A percentile compares a stretch with the other conserved stretches of the same genome.
Evolutionary conservation across 345 rosid genomes (phyloP).

Genomic region (Triadica sebifera): DNA sequence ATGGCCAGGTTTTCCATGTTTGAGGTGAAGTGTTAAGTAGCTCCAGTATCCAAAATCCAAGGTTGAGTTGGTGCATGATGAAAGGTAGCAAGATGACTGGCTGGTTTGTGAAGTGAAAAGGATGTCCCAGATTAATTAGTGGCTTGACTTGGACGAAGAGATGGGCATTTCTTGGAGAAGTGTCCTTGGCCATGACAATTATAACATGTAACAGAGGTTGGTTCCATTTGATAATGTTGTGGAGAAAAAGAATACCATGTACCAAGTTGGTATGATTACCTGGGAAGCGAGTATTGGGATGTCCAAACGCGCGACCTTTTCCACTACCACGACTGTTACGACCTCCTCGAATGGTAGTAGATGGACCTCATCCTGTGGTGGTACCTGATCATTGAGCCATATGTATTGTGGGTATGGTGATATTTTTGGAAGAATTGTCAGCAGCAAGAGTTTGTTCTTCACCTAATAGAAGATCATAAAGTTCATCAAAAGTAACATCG

Average conservation of each 20-base stretch:
- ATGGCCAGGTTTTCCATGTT: too few relatives aligned
- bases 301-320: too few relatives aligned
- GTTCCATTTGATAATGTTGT: too few relatives aligned
- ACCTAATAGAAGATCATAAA: too few relatives aligned
- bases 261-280: not conserved
- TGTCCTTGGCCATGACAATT: not conserved
- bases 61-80: not conserved
- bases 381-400: not conserved
- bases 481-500: too few relatives aligned
- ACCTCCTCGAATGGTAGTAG: too few relatives aligned
- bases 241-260: too few relatives aligned
- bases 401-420: not conserved
- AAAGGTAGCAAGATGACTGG: not conserved
- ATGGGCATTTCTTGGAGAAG: not conserved
- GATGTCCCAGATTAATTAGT: not conserved
- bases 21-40: too few relatives aligned
- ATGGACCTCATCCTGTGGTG: not conserved
- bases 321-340: too few relatives aligned
- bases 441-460: too few relatives aligned
- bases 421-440: not conserved
- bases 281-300: too few relatives aligned
- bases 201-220: not conserved
- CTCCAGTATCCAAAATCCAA: not conserved
- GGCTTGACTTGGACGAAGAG: not conserved
- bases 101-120: not conserved